Base-by-base conservation (phyloP, 2,329 filamentous ascomycete genomes). In the Colletotrichum higginsianum region DNA sequence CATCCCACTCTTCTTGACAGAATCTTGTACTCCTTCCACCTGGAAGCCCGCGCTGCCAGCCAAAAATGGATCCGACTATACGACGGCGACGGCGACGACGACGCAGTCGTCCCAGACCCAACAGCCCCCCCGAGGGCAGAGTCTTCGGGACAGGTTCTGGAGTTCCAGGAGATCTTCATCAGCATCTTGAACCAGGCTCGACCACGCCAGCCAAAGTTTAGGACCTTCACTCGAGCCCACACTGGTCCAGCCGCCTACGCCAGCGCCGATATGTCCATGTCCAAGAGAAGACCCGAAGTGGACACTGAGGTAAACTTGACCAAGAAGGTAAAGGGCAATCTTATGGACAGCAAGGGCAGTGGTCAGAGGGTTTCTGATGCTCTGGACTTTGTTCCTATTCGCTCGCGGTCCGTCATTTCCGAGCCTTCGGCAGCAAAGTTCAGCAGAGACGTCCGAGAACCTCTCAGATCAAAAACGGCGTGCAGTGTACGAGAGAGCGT, bases 341-440 rank as follows among this genome's bases (percentile, higher is more conserved):
- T 38, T 0, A 30, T 44, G 2, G 23, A 30, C n/a, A 52, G 16
- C 50, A 30, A 46, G 60, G 26, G 61, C 6, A 38, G 55, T 2
- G 38, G 52, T 12, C n/a, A 50, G 40, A 44, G 18, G 1, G 46
- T 58, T 3, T n/a, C 38, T 11, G 5, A 46, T 18, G 26, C 66
- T 44, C 47, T 66, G 11, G 50, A 64, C 49, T 63, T 58, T 26
- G 66, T 69, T 13, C 69, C 69, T 13, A 72, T 60, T 21, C 66
- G 66, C 3, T 65, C 55, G 21, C 58, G 60, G 47, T 64, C 58
- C n/a, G 53, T 35, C 23, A 56, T 42, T 11, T 53, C 66, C 40
- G 46, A 47, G 15, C 21, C 58, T 16, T 15, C 21, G 15, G 40
- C 58, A 8, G 52, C 66, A 42, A 30, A 40, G 16, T 69, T 69